phyloP scores from a whole-genome alignment of 305 asterid species.

The Fraxinus velutina region DNA sequence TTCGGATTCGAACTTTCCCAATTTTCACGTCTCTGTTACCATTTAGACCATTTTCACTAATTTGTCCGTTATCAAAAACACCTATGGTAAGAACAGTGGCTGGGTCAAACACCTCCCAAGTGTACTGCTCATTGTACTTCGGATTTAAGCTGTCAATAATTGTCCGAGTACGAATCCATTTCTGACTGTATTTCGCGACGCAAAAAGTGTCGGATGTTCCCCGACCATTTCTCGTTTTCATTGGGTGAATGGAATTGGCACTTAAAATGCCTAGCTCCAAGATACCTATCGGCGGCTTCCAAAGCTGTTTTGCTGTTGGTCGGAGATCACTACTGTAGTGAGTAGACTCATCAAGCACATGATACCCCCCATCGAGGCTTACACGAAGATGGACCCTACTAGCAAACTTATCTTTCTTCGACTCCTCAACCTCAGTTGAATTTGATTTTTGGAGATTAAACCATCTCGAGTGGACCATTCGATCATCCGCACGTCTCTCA shows the following conservation, averaged over 20 bases:
- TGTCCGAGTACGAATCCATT: constrained; percentile 86
- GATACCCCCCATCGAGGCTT: constrained; percentile 90
- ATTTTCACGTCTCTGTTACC: constrained; percentile 51
- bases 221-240: constrained; percentile 63
- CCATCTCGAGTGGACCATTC: constrained; percentile 65
- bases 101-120: constrained; percentile 94
- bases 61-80: constrained; percentile 64
- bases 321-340: constrained; percentile 86
- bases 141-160: constrained; percentile 73
- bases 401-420: constrained; percentile 53
- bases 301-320: constrained; percentile 80
- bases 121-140: constrained; percentile 80
- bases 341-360: constrained; percentile 85
- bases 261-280: constrained; percentile 69
- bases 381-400: constrained; percentile 71
- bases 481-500: constrained; percentile 67
- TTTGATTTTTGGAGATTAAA: constrained; percentile 49
- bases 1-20: constrained; percentile 82
- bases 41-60: constrained; percentile 38
- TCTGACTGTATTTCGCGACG: constrained; percentile 82
- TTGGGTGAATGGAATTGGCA: constrained; percentile 65
- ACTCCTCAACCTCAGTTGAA: constrained; percentile 49
- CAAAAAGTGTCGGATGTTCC: constrained; percentile 78
- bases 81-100: constrained; percentile 88
- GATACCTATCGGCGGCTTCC: constrained; percentile 77